Conservation (phyloP, 208 protist species). For the Leishmania amazonensis region DNA sequence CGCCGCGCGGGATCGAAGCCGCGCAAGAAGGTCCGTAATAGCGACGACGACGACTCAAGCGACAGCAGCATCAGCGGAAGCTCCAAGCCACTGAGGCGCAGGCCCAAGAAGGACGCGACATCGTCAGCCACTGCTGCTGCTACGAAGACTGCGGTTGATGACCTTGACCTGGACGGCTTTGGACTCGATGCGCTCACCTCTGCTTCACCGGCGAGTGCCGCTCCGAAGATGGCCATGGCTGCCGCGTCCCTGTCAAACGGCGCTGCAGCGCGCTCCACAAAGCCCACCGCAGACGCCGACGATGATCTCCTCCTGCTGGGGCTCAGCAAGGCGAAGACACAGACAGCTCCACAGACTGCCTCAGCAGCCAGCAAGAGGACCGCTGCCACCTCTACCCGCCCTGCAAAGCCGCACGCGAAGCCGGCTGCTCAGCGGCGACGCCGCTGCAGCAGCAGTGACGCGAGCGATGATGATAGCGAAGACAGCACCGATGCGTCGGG, state of each 20-base stretch:
- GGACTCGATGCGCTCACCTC: conserved; percentile 67
- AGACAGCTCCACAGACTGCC: neutral
- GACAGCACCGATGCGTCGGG: conserved; percentile 6
- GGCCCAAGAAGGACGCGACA: conserved; percentile 17
- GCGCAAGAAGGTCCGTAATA: conserved; percentile 17
- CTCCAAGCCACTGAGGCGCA: conserved; percentile 18
- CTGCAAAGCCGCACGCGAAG: conserved; percentile 22
- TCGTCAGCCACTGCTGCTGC: conserved; percentile 3
- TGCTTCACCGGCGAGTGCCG: neutral
- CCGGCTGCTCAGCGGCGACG: neutral
- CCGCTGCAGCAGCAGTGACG: conserved; percentile 5
- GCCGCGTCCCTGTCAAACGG: neutral
- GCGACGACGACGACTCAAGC: conserved; percentile 23
- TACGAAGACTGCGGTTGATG: conserved; percentile 23
- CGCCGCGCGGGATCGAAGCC: conserved; percentile 17
- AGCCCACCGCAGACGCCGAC: conserved; percentile 10
- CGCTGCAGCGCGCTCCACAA: neutral
- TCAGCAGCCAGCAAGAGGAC: neutral
- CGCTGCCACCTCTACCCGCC: neutral
- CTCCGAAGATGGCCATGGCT: neutral
- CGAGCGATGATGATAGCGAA: conserved; percentile 14
- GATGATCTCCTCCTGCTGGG: conserved; percentile 43
- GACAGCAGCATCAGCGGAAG: neutral
- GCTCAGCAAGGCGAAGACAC: conserved; percentile 12
- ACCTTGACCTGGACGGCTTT: conserved; percentile 81